Conservation (phyloP, 2,329 filamentous ascomycete species). For the Didymella exigua region DNA sequence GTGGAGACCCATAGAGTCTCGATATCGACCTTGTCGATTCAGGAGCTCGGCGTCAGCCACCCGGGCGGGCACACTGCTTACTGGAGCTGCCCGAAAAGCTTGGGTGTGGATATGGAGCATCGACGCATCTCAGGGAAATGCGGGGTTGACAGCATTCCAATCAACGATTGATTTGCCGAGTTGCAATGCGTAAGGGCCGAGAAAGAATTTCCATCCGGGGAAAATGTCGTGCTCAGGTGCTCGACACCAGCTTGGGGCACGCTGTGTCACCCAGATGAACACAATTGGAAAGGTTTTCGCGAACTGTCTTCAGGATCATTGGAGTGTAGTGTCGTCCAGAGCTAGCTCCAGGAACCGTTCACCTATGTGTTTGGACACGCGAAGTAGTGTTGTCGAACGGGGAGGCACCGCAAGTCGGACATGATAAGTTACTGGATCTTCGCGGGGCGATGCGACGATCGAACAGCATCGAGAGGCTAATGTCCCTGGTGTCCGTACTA, state of each 20-base stretch:
- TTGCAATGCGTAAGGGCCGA: constrained; percentile 23
- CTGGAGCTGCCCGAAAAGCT: constrained; percentile 35
- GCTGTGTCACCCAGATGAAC: constrained; percentile 23
- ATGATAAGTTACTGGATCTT: constrained; percentile 28
- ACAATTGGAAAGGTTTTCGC: constrained; percentile 10
- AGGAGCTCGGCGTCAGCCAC: constrained; percentile 21
- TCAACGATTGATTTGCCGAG: constrained; percentile 22
- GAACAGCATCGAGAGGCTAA: constrained; percentile 23
- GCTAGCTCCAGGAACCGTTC: constrained; percentile 37
- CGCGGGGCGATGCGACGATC: constrained; percentile 5
- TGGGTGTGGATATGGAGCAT: constrained; percentile 28
- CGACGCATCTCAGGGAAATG: constrained; percentile 40
- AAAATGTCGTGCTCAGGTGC: constrained; percentile 33
- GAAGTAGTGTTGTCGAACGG: constrained; percentile 24
- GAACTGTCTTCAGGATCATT: constrained; percentile 15
- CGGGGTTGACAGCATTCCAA: constrained; percentile 42
- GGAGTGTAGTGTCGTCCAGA: constrained; percentile 24
- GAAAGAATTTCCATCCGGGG: constrained; percentile 18
- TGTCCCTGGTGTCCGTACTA: constrained; percentile 30
- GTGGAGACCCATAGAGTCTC: neutral
- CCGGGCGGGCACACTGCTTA: constrained; percentile 30
- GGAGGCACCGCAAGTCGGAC: constrained; percentile 20
- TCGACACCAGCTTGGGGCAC: constrained; percentile 23
- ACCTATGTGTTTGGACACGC: constrained; percentile 19
- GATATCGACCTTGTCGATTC: neutral